Base-by-base conservation (phyloP, 2,329 filamentous ascomycete genomes). In the Sporothrix brunneoviolacea region DNA sequence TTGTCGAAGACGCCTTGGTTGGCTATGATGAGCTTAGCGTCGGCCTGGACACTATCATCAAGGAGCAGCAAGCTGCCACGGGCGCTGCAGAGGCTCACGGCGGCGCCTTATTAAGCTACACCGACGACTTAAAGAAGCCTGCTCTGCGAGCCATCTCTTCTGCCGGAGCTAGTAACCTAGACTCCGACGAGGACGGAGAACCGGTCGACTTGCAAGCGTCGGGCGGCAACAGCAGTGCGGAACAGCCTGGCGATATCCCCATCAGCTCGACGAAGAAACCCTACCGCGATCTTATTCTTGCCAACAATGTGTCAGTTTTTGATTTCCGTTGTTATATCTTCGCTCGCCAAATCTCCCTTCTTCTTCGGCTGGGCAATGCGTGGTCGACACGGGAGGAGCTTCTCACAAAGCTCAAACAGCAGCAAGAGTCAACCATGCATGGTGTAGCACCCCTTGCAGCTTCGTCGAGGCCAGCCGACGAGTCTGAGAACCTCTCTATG, bases 251-350 rank as follows among this genome's bases (percentile, higher is more conserved):
- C 54, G 77, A 82, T 41, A 82, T 84, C 42, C 75, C 80, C 22
- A 77, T 85, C 56, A 79, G 76, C 55, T 71, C 80, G 9, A 74
- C 77, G 1, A 82, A 81, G 55, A 95, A 95, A 65, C 79, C 87
- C 2, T 98, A 97, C 63, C 82, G 91, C 46, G 89, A 94, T 51
- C 81, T 95, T 60, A 98, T 98, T 43, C 73, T 98, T 35, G 85
- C 88, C 13, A 98, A 94, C 69, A 88, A 95, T 57, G 94, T 98
- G 32, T 98, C 93, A 0, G 76, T 95, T 3, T 96, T 97, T 62
- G 93, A 98, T 65, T 97, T 98, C 64, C 79, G 88, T 44, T 88
- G 86, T 59, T 98, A 98, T 64, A 83, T 98, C 12, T 98, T 97
- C 65, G 83, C 89, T 3, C 80, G 93, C 21, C 91, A 98, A 61